A percentile compares a stretch with the other conserved stretches of the same genome.
phyloP scores from a whole-genome alignment of 352 stramenopile species.

The Phytopythium aichiense region DNA sequence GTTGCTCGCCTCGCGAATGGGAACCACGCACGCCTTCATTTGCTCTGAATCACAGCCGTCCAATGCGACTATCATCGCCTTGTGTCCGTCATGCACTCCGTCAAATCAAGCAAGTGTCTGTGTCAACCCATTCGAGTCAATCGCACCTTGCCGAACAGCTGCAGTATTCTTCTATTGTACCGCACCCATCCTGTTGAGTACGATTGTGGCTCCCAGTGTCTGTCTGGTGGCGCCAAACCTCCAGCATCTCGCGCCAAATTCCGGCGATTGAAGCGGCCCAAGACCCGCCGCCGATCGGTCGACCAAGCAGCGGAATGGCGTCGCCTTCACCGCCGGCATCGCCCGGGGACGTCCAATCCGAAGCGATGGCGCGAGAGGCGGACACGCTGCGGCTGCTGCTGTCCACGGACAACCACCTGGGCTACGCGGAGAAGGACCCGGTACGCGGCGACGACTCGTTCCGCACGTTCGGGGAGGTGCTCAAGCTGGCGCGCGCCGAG shows the following conservation, averaged over 20 bases:
- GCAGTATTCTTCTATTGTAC: not conserved
- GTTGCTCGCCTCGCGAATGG: too few relatives aligned
- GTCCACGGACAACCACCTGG: constrained; percentile 99
- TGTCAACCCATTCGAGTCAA: not conserved
- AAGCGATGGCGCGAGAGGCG: constrained; percentile 7
- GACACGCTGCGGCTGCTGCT: constrained; percentile 90
- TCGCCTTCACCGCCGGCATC: not conserved
- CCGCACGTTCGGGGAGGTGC: constrained; percentile 85
- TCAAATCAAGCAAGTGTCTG: too few relatives aligned
- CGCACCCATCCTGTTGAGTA: not conserved
- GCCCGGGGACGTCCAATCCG: not conserved
- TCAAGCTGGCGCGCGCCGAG: constrained; percentile 59
- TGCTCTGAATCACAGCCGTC: too few relatives aligned
- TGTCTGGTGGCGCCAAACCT: not conserved
- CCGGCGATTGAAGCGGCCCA: not conserved
- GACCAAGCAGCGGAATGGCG: not conserved
- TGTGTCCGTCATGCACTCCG: too few relatives aligned
- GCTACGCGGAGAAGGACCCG: constrained; percentile 95
- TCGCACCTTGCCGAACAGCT: not conserved
- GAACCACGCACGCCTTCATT: too few relatives aligned
- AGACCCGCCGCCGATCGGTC: not conserved
- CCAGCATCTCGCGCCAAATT: not conserved
- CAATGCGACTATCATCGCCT: too few relatives aligned
- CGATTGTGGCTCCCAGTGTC: too few relatives aligned
- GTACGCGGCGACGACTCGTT: constrained; percentile 94